phyloP scores from a whole-genome alignment of 257 asterid species.

The Solanum pinnatisectum region DNA sequence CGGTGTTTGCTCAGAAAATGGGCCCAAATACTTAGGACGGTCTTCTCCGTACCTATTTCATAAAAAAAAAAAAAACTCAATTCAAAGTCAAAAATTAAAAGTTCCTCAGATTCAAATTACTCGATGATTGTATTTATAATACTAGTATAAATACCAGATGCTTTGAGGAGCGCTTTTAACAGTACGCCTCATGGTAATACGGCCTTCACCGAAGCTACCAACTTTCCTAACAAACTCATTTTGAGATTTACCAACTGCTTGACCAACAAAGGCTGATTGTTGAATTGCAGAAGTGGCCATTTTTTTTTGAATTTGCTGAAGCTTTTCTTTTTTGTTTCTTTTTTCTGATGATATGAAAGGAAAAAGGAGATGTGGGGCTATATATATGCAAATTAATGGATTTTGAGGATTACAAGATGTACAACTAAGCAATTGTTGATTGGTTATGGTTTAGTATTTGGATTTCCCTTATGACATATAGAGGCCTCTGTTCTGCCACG shows the following conservation, averaged over 20 bases:
- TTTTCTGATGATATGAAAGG: background rate
- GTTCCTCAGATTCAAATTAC: background rate
- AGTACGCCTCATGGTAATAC: conserved; percentile 87
- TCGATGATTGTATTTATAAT: background rate
- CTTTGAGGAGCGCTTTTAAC: conserved; percentile 76
- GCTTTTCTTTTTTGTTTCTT: background rate
- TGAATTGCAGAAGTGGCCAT: conserved; percentile 73
- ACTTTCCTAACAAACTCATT: conserved; percentile 55
- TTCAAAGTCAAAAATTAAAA: too few relatives aligned
- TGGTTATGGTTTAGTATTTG: conserved; percentile 30
- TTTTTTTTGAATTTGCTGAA: background rate
- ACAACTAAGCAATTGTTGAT: conserved; percentile 33
- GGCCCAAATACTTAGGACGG: conserved; percentile 90
- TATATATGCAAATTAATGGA: conserved; percentile 13
- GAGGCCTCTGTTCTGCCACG: conserved; percentile 40
- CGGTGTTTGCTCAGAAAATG: conserved; percentile 89
- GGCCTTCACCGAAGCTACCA: conserved; percentile 48
- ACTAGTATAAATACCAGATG: conserved; percentile 48
- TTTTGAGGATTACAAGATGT: conserved; percentile 30
- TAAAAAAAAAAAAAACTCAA: too few relatives aligned
- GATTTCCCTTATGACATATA: conserved; percentile 30
- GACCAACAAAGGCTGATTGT: conserved; percentile 66
- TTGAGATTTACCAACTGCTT: conserved; percentile 50
- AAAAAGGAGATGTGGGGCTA: background rate
- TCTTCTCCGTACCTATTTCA: conserved; percentile 71